These are phyloP conservation scores for Aegilops umbellulata DNA, from an alignment of 176 grass and related monocot genomes.

Conservation along the genomic window DNA sequence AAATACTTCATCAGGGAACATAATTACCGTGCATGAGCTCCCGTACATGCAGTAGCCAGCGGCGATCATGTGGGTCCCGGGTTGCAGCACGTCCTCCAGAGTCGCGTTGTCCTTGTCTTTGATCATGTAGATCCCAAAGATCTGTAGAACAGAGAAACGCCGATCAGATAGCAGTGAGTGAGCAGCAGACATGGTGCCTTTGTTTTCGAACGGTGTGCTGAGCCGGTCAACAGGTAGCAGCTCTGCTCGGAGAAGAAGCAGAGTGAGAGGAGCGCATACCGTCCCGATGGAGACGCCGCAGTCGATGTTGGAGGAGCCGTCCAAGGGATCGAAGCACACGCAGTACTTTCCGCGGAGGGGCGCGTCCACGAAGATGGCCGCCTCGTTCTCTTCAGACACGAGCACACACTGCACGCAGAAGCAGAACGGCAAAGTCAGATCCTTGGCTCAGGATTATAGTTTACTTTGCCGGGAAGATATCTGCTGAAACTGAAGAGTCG, in stretches of 20 bases:
- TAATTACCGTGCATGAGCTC: slow-evolving; percentile 93
- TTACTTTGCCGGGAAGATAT: background rate
- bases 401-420: slow-evolving; percentile 77
- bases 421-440: background rate
- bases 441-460: background rate
- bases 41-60: slow-evolving; percentile 99
- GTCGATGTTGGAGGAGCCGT: slow-evolving; percentile 98
- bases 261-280: slow-evolving; percentile 31
- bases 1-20: background rate
- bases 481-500: no score
- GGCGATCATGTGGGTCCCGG: slow-evolving; percentile 85
- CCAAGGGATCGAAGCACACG: slow-evolving; percentile 90
- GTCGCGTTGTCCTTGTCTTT: slow-evolving; percentile 59
- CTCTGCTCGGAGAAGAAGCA: no score
- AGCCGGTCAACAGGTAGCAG: no score
- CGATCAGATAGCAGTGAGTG: no score
- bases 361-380: slow-evolving; percentile 81
- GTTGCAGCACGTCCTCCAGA: slow-evolving; percentile 75
- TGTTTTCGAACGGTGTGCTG: no score
- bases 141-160: slow-evolving; percentile 31
- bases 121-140: slow-evolving; percentile 90
- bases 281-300: slow-evolving; percentile 96
- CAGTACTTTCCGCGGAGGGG: slow-evolving; percentile 85
- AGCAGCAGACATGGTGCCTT: no score
- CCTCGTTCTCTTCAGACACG: slow-evolving; percentile 96